Base-by-base conservation (phyloP, 768 basidiomycete genomes). In the Mycena belliarum region DNA sequence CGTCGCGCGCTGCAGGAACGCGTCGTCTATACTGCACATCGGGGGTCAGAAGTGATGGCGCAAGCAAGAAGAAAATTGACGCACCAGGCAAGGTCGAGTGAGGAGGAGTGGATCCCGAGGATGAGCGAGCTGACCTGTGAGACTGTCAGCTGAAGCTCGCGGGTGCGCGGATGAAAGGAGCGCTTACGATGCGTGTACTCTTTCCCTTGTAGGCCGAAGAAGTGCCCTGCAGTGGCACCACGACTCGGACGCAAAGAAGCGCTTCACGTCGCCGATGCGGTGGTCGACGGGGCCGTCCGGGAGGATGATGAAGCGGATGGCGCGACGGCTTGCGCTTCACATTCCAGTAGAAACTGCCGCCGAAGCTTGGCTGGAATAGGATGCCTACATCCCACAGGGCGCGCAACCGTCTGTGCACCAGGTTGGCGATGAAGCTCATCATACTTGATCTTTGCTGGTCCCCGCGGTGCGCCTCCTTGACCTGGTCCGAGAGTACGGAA, bases 31-130 rank as follows among this genome's bases (percentile, higher is more conserved):
- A 26, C 64, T 64, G n/a, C 10, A 6, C 43, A 52, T 10, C 50
- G 32, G 16, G 45, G 15, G 26, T 25, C 29, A 32, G 29, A 32
- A 6, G 12, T 32, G n/a, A 12, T 6, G 43, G 12, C 6, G 25
- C 5, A 6, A 52, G 12, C 25, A 45, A 20, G 32, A n/a, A 38
- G 29, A 41, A 45, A 11, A 24, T n/a, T n/a, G 33, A 69, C 78
- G 33, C 65, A 84, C 81, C 75, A 76, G 41, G 70, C 67, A n/a
- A 81, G 76, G 3, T 81, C 74, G 4, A 85, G 71, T 0, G 82
- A 82, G 25, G 85, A 66, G 1, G 80, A 74, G 65, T 92, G 95
- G 53, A 96, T 93, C 70, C 95, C 91, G 20, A 96, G 78, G 4
- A 85, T 84, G 18, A 95, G 77, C 70, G 89, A 89, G 14, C 81